phyloP scores from a whole-genome alignment of 2,329 filamentous ascomycete genomes.

The Orbilia ellipsospora region DNA sequence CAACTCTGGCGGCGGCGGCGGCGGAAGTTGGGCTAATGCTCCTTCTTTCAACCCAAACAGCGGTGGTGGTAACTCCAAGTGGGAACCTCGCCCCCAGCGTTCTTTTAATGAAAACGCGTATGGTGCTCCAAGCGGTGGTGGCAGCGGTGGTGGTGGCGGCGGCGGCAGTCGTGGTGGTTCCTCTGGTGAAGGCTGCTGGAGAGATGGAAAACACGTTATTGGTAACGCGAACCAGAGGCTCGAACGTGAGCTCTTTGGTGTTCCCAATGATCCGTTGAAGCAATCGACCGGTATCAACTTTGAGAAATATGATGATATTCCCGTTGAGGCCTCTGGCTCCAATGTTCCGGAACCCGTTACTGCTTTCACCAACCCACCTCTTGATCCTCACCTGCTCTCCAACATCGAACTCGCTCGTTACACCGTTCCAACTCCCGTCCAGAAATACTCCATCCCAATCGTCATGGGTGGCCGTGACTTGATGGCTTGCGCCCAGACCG shows the following conservation, averaged over 20 bases:
- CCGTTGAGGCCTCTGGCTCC: conserved; percentile 93
- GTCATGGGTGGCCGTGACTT: conserved; percentile 97
- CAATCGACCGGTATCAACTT: conserved; percentile 99
- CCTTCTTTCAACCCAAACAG: conserved; percentile 57
- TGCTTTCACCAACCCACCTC: conserved; percentile 90
- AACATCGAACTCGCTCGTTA: conserved; percentile 97
- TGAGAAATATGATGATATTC: conserved; percentile 99
- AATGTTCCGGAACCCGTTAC: conserved; percentile 92
- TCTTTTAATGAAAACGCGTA: conserved; percentile 74
- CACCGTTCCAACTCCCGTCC: conserved; percentile 94
- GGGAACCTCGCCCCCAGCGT: conserved; percentile 59
- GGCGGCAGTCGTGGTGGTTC: conserved; percentile 71
- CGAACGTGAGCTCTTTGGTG: conserved; percentile 95
- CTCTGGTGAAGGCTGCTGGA: conserved; percentile 95
- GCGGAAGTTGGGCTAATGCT: conserved; percentile 57
- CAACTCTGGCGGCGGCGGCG: conserved; percentile 31
- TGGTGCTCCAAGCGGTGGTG: conserved; percentile 65
- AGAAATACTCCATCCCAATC: conserved; percentile 99
- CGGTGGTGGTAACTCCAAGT: conserved; percentile 54
- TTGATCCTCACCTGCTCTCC: conserved; percentile 89
- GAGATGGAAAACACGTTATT: conserved; percentile 93
- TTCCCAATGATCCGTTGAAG: conserved; percentile 90
- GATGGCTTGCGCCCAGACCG: conserved; percentile 99
- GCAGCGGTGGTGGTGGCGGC: conserved; percentile 63
- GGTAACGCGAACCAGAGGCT: conserved; percentile 87